These are phyloP conservation scores for Rhizopogon vulgaris DNA, from an alignment of 768 basidiomycete genomes.

Conservation along the genomic window DNA sequence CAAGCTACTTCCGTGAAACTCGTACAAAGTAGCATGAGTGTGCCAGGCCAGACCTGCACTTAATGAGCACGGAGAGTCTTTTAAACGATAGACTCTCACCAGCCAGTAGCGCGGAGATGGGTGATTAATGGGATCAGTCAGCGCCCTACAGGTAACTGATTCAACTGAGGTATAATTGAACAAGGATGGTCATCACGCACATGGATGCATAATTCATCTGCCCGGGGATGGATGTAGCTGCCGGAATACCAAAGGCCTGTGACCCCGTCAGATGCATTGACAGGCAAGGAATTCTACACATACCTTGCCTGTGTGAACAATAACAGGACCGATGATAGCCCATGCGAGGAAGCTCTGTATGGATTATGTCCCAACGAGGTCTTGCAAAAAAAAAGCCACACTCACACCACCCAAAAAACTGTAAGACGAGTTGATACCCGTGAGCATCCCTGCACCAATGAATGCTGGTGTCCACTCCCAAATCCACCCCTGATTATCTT, in stretches of 20 bases:
- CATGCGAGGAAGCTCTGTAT: constrained; percentile 49
- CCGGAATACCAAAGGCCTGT: constrained; percentile 14
- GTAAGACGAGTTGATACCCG: constrained; percentile 50
- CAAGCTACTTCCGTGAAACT: constrained; percentile 21
- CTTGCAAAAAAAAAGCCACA: constrained; percentile 4
- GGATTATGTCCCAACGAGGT: constrained; percentile 1
- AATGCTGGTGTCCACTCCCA: constrained; percentile 44
- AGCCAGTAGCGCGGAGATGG: constrained; percentile 60
- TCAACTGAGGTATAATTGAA: background rate
- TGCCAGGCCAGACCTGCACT: constrained; percentile 19
- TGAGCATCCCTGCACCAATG: constrained; percentile 54
- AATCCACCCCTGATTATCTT: constrained; percentile 23
- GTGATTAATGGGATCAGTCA: constrained; percentile 34
- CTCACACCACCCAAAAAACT: constrained; percentile 43
- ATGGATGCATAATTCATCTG: constrained; percentile 21
- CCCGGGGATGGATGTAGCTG: constrained; percentile 8
- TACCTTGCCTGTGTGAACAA: constrained; percentile 41
- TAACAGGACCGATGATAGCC: constrained; percentile 53
- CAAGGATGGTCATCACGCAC: background rate
- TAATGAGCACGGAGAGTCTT: background rate
- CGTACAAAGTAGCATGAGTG: constrained; percentile 50
- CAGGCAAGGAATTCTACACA: background rate
- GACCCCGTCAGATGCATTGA: background rate
- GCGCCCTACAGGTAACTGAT: constrained; percentile 24
- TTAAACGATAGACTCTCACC: constrained; percentile 2